Base-by-base conservation (phyloP, 352 stramenopile species). In the Pythium periplocum region DNA sequence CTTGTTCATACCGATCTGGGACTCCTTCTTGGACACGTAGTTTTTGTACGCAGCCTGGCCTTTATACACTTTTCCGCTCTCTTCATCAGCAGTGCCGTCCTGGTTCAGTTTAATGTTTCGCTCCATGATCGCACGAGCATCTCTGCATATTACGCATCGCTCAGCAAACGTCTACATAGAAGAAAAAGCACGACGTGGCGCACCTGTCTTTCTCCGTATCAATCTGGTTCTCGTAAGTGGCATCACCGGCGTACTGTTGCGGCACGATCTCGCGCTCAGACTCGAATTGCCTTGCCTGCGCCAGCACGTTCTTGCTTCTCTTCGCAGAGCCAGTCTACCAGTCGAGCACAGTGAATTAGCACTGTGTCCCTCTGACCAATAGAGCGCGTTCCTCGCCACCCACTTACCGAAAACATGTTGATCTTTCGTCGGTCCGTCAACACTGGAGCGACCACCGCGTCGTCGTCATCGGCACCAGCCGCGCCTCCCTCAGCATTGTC, bases 1-100 rank as follows among this genome's bases (percentile, higher is more conserved):
- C 66, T 95, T 96, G 67, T 94, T 94, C 71, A 88, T 90, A 55
- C 82, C 82, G 53, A 93, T 75, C 62, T 93, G 78, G 8, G 80
- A 83, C 45, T 93, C 85, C 42, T 92, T 92, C 66, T 96, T 96
- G 17, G 75, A 71, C 10, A 92, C 78, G 59, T 95, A 95, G 62
- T 87, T 93, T 59, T 93, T 91, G 68, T 95, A 95, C 17, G 62
- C 78, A 10, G 83, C 71, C 48, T 92, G 74, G n/a, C 85, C 85
- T 44, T 73, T 76, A 65, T 95, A 95, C 30, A 95, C 69, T 31
- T 86, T 87, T 6, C 83, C 83, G 64, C 80, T 93, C 38, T 81
- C 63, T 11, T 65, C 52, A 6, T 87, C 77, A 7, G 79, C 78
- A 50, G 70, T 86, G n/a, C 78, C 80, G 57, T 90, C 75, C 30